phyloP scores from a whole-genome alignment of 805 yeast species.

The Allodekkera sacchari region DNA sequence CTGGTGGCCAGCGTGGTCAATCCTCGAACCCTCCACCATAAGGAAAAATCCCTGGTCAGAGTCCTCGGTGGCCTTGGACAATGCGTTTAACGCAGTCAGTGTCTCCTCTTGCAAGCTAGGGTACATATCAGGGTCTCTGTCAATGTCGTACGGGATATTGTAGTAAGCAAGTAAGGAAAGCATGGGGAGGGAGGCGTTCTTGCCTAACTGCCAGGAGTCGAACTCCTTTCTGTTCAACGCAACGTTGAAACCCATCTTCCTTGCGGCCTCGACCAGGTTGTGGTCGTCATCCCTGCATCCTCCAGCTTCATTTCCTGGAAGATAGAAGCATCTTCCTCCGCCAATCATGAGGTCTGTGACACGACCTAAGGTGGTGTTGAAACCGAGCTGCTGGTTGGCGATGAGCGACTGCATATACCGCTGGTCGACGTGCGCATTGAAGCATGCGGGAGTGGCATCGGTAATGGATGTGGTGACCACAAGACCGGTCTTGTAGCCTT shows the following conservation, averaged over 20 bases:
- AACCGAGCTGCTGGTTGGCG: slow-evolving; percentile 82
- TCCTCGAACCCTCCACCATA: slow-evolving; percentile 84
- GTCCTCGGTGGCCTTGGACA: slow-evolving; percentile 57
- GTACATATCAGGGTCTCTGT: slow-evolving; percentile 48
- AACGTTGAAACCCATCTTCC: slow-evolving; percentile 52
- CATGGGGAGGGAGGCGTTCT: slow-evolving; percentile 64
- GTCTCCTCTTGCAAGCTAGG: slow-evolving; percentile 82
- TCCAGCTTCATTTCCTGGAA: slow-evolving; percentile 42
- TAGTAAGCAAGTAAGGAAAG: slow-evolving; percentile 66
- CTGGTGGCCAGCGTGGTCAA: slow-evolving; percentile 92
- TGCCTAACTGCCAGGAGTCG: slow-evolving; percentile 47
- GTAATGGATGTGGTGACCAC: slow-evolving; percentile 90
- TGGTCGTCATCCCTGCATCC: slow-evolving; percentile 67
- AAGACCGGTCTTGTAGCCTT: slow-evolving; percentile 77
- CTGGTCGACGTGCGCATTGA: slow-evolving; percentile 68
- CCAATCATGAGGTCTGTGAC: slow-evolving; percentile 81
- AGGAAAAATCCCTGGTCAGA: slow-evolving; percentile 81
- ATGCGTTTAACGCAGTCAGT: slow-evolving; percentile 60
- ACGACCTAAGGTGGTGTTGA: slow-evolving; percentile 63
- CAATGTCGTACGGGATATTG: slow-evolving; percentile 82
- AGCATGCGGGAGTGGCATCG: slow-evolving; percentile 93
- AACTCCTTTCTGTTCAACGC: slow-evolving; percentile 53
- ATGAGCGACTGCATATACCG: slow-evolving; percentile 77
- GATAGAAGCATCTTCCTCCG: slow-evolving; percentile 84
- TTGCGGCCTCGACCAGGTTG: slow-evolving; percentile 60